Base-by-base conservation (phyloP, 441 rosid genomes). In the Kokia cookei region DNA sequence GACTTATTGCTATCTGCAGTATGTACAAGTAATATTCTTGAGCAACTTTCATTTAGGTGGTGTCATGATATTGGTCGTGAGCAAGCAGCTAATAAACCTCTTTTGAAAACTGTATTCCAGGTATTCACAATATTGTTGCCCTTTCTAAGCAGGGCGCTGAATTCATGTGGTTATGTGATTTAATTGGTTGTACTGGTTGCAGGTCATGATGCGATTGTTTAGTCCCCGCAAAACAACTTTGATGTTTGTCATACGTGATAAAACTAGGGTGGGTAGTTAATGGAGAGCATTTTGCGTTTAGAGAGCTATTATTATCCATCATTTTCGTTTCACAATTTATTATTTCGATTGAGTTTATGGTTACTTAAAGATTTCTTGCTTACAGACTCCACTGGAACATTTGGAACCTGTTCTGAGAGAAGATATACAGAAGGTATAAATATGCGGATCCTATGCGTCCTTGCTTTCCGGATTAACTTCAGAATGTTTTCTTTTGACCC, bases 131-230 rank as follows among this genome's bases (percentile, higher is more conserved):
- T 81, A 5, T 73, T n/a, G 12, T 58, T 64, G 47, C 32, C 43
- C 58, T 75, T 60, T 63, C 57, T 29, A 14, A 62, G 61, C 53
- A 32, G 3, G 50, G 19, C 26, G 7, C 13, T 59, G 69, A 63
- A 29, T 35, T 32, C 2, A 2, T 47, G 26, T 35, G 15, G 27
- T 37, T 50, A 24, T 48, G 29, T 62, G 7, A 15, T 50, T 32
- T 19, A 17, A 7, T 32, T 73, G 10, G 26, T 73, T 57, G 67
- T 75, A 29, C 29, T 81, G 53, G 50, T 63, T 77, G 58, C 85
- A 96, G 98, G 98, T 96, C 79, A 96, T 96, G 98, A 91, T 96
- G 98, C 91, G 98, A 69, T 86, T 96, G 83, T 96, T 96, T 84
- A 96, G 99, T 86, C 99, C 99, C 2, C 93, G 99, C 57, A 96